A percentile compares a stretch with the other conserved stretches of the same genome.
Conservation (phyloP, 305 asterid genomes). For the Nicotiana rustica region DNA sequence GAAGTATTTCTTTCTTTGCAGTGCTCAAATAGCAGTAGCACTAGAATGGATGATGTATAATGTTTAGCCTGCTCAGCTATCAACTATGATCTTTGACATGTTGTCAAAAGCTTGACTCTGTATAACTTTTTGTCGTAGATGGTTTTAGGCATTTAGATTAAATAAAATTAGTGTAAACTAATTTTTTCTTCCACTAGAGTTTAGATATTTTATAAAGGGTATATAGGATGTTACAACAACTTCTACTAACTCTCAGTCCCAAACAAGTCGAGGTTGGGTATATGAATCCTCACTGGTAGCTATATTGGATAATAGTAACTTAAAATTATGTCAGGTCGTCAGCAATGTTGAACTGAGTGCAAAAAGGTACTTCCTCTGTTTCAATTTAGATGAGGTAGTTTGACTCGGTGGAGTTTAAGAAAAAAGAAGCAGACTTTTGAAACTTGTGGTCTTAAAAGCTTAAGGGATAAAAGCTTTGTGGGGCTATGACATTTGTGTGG, state of each 20-base stretch:
- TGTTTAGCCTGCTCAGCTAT: not conserved
- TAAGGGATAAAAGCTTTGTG: too few relatives aligned
- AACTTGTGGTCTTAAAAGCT: too few relatives aligned
- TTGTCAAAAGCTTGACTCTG: conserved; percentile 21
- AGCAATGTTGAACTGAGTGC: not conserved
- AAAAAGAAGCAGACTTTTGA: too few relatives aligned
- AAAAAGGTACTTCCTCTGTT: not conserved
- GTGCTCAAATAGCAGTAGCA: conserved; percentile 7
- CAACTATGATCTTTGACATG: not conserved
- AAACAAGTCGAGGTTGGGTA: too few relatives aligned
- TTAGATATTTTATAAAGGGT: conserved; percentile 6
- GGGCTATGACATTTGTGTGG: too few relatives aligned
- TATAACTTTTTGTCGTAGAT: not conserved
- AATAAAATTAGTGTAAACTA: not conserved
- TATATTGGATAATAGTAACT: not conserved
- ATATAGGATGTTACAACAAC: not conserved
- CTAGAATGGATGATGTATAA: not conserved
- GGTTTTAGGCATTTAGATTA: not conserved
- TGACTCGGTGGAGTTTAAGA: too few relatives aligned
- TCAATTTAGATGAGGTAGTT: too few relatives aligned
- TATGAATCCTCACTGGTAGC: too few relatives aligned
- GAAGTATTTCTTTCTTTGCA: not conserved
- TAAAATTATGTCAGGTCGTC: not conserved
- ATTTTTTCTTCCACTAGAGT: not conserved
- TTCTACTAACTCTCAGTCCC: too few relatives aligned